phyloP scores from a whole-genome alignment of 768 basidiomycete species.

The Leccinum pellstonianum region DNA sequence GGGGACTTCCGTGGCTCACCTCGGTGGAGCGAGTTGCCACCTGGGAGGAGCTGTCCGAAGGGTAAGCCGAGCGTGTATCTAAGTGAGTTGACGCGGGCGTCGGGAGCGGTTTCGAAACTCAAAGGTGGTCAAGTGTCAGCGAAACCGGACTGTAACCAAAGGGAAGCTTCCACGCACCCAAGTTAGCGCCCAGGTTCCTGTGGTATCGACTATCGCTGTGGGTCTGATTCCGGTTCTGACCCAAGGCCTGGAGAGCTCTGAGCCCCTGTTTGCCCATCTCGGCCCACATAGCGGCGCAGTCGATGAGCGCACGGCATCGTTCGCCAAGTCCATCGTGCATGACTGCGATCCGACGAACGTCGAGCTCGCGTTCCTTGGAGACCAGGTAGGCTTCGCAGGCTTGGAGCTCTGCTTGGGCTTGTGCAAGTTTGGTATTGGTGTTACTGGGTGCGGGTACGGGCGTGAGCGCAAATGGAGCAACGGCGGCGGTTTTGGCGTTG shows the following conservation, averaged over 20 bases:
- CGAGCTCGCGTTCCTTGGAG: too few relatives aligned
- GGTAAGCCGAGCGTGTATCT: conserved; percentile 10
- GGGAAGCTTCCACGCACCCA: conserved; percentile 2
- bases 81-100: conserved; percentile 12
- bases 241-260: conserved; percentile 20
- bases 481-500: conserved; percentile 21
- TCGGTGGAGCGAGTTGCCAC: conserved; percentile 19
- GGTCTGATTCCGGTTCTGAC: background rate
- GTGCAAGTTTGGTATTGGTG: background rate
- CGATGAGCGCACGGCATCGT: conserved; percentile 56
- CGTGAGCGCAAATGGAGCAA: too few relatives aligned
- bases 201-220: too few relatives aligned
- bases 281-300: conserved; percentile 3
- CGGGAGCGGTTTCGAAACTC: background rate
- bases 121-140: background rate
- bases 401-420: too few relatives aligned
- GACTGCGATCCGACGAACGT: conserved; percentile 23
- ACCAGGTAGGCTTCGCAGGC: too few relatives aligned
- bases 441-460: conserved; percentile 9
- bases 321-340: conserved; percentile 28
- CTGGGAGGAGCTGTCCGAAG: conserved; percentile 65
- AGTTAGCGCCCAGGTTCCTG: background rate
- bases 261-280: conserved; percentile 67
- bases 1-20: conserved; percentile 14
- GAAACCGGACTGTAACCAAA: background rate